Conservation (phyloP, 1,284 basidiomycete genomes). For the Ustilago lituana region DNA sequence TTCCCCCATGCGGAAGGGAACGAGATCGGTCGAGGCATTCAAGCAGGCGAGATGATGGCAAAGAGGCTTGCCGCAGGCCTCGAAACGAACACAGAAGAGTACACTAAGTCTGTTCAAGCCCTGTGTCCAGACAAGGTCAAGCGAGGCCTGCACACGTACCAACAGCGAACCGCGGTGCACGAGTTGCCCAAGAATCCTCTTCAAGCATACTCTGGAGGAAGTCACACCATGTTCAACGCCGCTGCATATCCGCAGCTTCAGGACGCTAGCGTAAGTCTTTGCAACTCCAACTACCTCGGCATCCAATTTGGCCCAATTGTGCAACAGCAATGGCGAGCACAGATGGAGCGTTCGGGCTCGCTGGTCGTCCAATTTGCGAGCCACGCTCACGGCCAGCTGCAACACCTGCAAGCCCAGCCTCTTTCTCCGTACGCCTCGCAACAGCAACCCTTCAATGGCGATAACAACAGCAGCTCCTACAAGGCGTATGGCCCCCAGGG, state of each 20-base stretch:
- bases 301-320: conserved; percentile 10
- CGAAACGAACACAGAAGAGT: conserved; percentile 39
- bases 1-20: conserved; percentile 72
- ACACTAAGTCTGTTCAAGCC: conserved; percentile 28
- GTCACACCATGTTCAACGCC: background rate
- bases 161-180: conserved; percentile 11
- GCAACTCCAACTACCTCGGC: conserved; percentile 25
- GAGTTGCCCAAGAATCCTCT: conserved; percentile 19
- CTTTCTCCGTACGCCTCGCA: background rate
- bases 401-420: background rate
- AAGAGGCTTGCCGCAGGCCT: conserved; percentile 43
- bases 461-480: conserved; percentile 9
- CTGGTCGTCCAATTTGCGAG: conserved; percentile 1
- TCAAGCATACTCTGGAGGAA: conserved; percentile 8
- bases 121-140: conserved; percentile 29
- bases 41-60: conserved; percentile 38
- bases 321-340: conserved; percentile 18
- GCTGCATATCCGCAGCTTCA: background rate
- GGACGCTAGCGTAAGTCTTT: background rate
- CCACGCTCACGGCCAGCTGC: conserved; percentile 1
- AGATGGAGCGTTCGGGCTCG: background rate
- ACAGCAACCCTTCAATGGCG: background rate
- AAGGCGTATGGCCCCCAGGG: conserved; percentile 16
- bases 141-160: conserved; percentile 2
- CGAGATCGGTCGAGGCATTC: conserved; percentile 39